phyloP scores from a whole-genome alignment of 163 green algal species.

The Scenedesmus sp. region DNA sequence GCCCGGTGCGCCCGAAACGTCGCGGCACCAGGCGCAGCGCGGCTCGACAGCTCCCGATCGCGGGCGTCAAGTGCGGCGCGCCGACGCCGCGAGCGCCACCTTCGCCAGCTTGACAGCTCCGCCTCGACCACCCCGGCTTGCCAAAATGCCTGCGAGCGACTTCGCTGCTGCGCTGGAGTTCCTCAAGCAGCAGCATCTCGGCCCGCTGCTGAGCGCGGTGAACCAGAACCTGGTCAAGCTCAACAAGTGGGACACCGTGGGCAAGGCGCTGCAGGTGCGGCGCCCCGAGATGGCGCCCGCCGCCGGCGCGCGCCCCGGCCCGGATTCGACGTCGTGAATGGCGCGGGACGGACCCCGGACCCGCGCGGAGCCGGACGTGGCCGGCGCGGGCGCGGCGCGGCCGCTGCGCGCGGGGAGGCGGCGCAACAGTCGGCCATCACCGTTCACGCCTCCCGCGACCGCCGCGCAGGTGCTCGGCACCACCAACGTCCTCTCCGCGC shows the following conservation, averaged over 20 bases:
- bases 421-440: slow-evolving; percentile 1
- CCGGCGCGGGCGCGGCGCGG: too few species aligned
- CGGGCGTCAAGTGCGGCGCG: too few species aligned
- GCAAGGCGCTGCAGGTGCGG: slow-evolving; percentile 38
- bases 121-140: neutral
- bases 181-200: slow-evolving; percentile 37
- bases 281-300: neutral
- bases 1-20: too few species aligned
- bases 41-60: too few species aligned
- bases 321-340: too few species aligned
- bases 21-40: too few species aligned
- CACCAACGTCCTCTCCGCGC: slow-evolving; percentile 50
- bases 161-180: slow-evolving; percentile 34
- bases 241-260: slow-evolving; percentile 45
- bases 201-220: slow-evolving; percentile 25
- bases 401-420: neutral
- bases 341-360: too few species aligned
- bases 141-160: neutral
- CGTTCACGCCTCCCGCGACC: neutral
- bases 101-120: too few species aligned
- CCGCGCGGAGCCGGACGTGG: too few species aligned
- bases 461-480: slow-evolving; percentile 22
- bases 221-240: slow-evolving; percentile 33
- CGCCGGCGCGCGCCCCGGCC: too few species aligned
- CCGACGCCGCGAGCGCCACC: too few species aligned